These are phyloP conservation scores for Plasmodium falciparum DNA, from an alignment of 169 alveolate genomes.

Conservation along the genomic window DNA sequence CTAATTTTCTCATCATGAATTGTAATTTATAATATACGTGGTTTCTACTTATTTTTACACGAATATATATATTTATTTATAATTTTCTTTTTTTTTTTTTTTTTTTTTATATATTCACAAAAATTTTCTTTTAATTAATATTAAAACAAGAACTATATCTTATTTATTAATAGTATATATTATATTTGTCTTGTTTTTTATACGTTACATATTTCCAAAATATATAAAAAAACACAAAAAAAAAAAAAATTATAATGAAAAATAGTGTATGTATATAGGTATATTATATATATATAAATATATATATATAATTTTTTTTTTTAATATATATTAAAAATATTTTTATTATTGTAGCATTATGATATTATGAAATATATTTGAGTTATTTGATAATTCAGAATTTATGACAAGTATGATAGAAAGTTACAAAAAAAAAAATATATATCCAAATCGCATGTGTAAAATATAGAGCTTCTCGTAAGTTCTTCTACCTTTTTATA, in stretches of 20 bases:
- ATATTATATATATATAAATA: background rate
- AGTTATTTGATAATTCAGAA: too few relatives aligned
- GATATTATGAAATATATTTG: too few relatives aligned
- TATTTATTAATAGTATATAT: conserved; percentile 1
- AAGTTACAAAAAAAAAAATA: too few relatives aligned
- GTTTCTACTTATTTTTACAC: too few relatives aligned
- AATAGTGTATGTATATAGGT: background rate
- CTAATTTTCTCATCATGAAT: conserved; percentile 45
- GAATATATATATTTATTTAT: background rate
- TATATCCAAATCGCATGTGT: conserved; percentile 21
- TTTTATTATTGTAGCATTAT: too few relatives aligned
- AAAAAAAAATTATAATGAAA: conserved; percentile 1
- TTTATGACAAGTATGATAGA: too few relatives aligned
- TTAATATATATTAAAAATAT: background rate
- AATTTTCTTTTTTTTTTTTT: background rate
- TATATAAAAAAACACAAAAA: conserved; percentile 2
- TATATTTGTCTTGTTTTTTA: conserved; percentile 2
- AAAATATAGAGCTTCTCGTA: conserved; percentile 20
- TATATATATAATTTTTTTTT: background rate
- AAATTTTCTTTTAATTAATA: background rate
- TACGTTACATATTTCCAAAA: conserved; percentile 5
- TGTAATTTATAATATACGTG: background rate
- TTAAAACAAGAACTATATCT: background rate
- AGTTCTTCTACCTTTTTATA: conserved; percentile 1
- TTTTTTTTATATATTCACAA: background rate